phyloP scores from a whole-genome alignment of 148 eudicot genomes.

The Nepenthes gracilis region DNA sequence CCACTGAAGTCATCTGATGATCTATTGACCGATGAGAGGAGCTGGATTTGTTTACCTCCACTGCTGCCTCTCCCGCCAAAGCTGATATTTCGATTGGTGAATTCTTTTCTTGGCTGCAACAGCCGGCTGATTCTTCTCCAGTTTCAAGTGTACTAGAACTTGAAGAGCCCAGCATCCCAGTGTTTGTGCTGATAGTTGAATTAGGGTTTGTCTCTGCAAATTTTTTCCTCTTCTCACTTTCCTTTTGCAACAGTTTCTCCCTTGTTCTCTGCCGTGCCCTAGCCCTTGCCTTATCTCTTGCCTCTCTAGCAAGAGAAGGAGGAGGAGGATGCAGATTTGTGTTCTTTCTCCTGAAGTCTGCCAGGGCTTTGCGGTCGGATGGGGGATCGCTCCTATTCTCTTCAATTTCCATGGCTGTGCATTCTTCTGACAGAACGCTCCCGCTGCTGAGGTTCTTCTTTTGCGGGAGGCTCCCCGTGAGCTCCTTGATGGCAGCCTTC shows the following conservation, averaged over 20 bases:
- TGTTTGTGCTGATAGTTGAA: not conserved
- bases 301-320: constrained; percentile 17
- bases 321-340: not conserved
- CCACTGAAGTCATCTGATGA: constrained; percentile 28
- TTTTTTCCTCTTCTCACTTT: constrained; percentile 7
- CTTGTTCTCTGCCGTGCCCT: constrained; percentile 51
- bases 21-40: constrained; percentile 5
- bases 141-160: constrained; percentile 6
- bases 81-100: not conserved
- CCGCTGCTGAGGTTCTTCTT: not conserved
- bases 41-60: too few species aligned
- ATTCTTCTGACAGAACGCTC: not conserved
- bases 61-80: not conserved
- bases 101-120: not conserved
- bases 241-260: constrained; percentile 27
- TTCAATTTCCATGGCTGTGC: not conserved
- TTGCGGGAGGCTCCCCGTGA: constrained; percentile 18
- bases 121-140: constrained; percentile 5
- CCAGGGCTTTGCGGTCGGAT: not conserved
- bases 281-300: constrained; percentile 53
- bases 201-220: constrained; percentile 10
- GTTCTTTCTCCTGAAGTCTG: too few species aligned
- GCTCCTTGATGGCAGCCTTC: constrained; percentile 46
- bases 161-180: constrained; percentile 8
- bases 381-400: not conserved